These are phyloP conservation scores for Pythium rishiriense DNA, from an alignment of 352 stramenopile species.

Conservation along the genomic window DNA sequence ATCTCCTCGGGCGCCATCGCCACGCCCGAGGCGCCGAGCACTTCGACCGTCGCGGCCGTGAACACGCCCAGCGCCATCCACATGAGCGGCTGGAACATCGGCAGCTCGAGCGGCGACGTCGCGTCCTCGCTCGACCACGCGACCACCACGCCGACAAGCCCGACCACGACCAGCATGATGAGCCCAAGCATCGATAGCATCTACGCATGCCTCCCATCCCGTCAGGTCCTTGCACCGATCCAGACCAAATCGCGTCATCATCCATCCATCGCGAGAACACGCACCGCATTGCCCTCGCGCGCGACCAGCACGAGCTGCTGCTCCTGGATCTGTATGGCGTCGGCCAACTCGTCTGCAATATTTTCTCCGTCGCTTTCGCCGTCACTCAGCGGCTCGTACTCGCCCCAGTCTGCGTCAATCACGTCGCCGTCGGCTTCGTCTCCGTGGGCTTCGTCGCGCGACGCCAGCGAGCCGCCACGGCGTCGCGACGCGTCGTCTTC, in stretches of 20 bases:
- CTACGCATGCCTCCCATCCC: conserved; percentile 23
- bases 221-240: conserved; percentile 1
- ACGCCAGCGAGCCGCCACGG: conserved; percentile 9
- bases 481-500: conserved; percentile 10
- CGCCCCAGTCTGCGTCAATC: conserved; percentile 24
- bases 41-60: conserved; percentile 58
- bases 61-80: conserved; percentile 82
- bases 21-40: conserved; percentile 25
- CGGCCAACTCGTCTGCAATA: conserved; percentile 21
- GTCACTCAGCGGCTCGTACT: conserved; percentile 47
- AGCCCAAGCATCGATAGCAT: conserved; percentile 70
- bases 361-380: conserved; percentile 32
- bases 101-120: conserved; percentile 45
- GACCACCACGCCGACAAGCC: conserved; percentile 54
- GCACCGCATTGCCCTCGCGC: conserved; percentile 54
- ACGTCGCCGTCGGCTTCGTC: conserved; percentile 10
- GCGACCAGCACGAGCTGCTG: conserved; percentile 46
- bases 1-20: conserved; percentile 27
- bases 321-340: conserved; percentile 29
- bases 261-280: not conserved
- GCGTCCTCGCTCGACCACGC: conserved; percentile 55
- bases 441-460: not conserved
- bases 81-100: conserved; percentile 80
- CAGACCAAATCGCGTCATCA: too few species aligned
- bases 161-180: conserved; percentile 68